Base-by-base conservation (phyloP, 306 rosid genomes). In the Cicer bijugum region DNA sequence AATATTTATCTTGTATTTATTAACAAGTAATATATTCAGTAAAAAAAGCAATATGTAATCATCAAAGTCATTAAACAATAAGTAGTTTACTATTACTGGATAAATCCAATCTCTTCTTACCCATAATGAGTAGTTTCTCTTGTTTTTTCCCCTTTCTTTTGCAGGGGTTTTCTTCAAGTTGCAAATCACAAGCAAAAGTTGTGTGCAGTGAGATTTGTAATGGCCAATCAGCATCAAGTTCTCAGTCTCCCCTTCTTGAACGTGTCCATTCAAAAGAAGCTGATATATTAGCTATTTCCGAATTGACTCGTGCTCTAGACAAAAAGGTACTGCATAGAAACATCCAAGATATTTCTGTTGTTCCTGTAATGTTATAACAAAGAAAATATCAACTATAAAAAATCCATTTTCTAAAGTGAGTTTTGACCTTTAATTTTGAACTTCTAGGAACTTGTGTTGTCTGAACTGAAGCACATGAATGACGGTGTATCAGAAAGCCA, bases 381-480 rank as follows among this genome's bases (percentile, higher is more conserved):
- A 63, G 38, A 67, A 75, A 80, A 52, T 51, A 61, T 47, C 71
- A 77, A 55, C 64, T 58, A 56, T 55, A 59, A 43, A 72, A 60
- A 67, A 44, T 57, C 35, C 51, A 12, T 67, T 66, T 47, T 67
- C 44, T 20, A 76, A 78, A 60, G 37, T 44, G 16, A 60, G 67
- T 58, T 75, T 43, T 82, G 46, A 57, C 70, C 81, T 81, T 83
- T 85, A 71, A 37, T 78, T 83, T 57, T 77, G 78, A 77, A 77
- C 63, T 71, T 80, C 71, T 80, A 94, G 98, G 97, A 94, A 57
- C 87, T 83, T 47, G 88, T 91, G 69, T 82, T 91, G 69, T 82
- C 93, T 66, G 97, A 88, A 83, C 86, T 94, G 90, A 94, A 83
- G 87, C 58, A 83, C 74, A 85, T 91, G 95, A 91, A 91, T 14